Conservation (phyloP, 306 rosid species). For the Cucumis melo region DNA sequence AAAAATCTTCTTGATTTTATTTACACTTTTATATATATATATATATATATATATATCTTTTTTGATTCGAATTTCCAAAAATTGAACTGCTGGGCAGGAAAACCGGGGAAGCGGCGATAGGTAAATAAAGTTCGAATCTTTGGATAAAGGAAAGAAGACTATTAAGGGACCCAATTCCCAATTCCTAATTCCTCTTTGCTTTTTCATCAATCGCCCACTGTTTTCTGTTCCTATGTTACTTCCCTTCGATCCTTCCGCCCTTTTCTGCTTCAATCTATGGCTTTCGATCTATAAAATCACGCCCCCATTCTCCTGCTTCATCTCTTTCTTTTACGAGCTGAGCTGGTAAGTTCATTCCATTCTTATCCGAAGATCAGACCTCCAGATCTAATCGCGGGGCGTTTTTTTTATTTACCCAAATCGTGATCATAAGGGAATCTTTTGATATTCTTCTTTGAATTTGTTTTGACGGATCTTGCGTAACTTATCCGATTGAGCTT, state of each 20-base stretch:
- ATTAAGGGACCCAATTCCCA: neutral
- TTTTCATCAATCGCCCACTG: conserved; percentile 8
- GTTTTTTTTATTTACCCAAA: neutral
- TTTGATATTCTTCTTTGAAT: neutral
- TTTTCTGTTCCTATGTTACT: conserved; percentile 7
- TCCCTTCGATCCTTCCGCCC: neutral
- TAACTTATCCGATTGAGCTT: neutral
- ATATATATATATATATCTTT: too few species aligned
- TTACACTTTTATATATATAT: too few species aligned
- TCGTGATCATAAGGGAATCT: neutral
- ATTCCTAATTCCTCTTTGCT: conserved; percentile 8
- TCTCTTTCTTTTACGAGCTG: neutral
- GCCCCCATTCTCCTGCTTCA: neutral
- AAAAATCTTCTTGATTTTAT: too few species aligned
- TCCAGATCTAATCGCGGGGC: neutral
- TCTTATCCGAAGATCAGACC: neutral
- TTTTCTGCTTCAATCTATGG: neutral
- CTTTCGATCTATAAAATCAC: neutral
- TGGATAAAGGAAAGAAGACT: conserved; percentile 9
- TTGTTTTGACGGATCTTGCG: neutral
- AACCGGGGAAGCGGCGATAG: too few species aligned
- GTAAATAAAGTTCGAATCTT: neutral
- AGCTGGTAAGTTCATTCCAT: neutral
- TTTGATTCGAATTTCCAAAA: too few species aligned
- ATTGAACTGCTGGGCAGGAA: too few species aligned